Evolutionary conservation across 139 green algal genomes (phyloP).

Genomic region (Closterium sp.): DNA sequence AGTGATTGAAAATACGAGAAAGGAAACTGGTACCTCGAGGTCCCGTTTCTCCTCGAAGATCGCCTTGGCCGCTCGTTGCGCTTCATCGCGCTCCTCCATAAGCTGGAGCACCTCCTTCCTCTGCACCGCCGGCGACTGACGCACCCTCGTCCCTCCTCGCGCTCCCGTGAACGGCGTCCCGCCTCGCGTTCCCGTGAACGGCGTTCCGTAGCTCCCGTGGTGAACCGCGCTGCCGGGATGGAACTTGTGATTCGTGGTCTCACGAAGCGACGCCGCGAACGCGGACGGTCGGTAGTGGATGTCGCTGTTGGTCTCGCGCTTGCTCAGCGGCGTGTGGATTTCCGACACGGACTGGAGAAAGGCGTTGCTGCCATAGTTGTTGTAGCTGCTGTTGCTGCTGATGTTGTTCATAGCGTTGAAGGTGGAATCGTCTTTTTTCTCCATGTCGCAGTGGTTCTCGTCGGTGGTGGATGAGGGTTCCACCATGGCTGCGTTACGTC

Average conservation of each 20-base stretch:
- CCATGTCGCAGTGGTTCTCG: too few relatives aligned
- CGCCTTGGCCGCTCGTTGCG: not conserved
- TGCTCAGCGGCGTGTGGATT: not conserved
- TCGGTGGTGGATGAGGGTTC: too few relatives aligned
- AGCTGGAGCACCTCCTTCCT: not conserved
- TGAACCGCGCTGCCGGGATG: not conserved
- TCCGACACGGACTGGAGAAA: not conserved
- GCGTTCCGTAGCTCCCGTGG: not conserved
- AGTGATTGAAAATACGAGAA: too few relatives aligned
- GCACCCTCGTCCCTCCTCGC: not conserved
- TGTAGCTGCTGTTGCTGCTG: too few relatives aligned
- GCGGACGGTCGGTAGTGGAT: not conserved
- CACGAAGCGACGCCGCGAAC: not conserved
- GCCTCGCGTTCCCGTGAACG: too few relatives aligned
- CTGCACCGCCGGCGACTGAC: not conserved
- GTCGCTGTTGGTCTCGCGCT: not conserved
- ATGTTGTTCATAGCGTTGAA: not conserved
- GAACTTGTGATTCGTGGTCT: not conserved
- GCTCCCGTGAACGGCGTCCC: too few relatives aligned
- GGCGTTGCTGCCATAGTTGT: not conserved
- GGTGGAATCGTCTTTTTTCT: not conserved
- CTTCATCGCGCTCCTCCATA: not conserved
- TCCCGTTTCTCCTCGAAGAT: not conserved
- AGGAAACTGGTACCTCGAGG: not conserved
- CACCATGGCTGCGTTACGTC: too few relatives aligned